Evolutionary conservation across 2,329 filamentous ascomycete genomes (phyloP), one percentile per base, ranked within the genome.

Genomic region (Escovopsis sp.): DNA sequence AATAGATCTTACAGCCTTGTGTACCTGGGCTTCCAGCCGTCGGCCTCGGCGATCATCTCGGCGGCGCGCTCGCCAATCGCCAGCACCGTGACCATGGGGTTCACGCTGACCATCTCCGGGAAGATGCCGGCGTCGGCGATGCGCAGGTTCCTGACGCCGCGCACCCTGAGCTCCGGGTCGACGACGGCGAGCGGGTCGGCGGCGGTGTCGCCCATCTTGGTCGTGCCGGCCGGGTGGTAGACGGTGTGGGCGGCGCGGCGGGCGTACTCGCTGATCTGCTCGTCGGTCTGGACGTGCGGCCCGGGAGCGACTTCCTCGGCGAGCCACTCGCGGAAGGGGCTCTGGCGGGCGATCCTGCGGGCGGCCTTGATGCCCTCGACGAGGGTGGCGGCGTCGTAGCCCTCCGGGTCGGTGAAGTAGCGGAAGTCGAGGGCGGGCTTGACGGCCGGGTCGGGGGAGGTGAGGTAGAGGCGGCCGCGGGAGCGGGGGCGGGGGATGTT

Each of bases 71-170:
- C 86, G 7, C 82, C 86, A 48, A 92, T 73, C 35, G 74, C 79
- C 51, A 93, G 58, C 5, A 93, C 85, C 2, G 85, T 94, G 51
- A 93, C 63, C 86, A 93, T 90, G 39, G 83, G 85, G 63, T 93
- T 93, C 54, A 90, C 79, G 36, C 72, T 80, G 31, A 81, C 69
- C 74, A 93, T 92, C 41, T 80, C 80, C 0, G 85, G 86, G 65
- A 93, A 93, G 34, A 93, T 72, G 48, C 85, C 83, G 0, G 85
- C 85, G 55, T 93, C 85, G 1, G 83, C 83, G 45, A 93, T 84
- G 39, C 85, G 71, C 39, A 92, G 58, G 21, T 72, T 74, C 62
- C 75, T 72, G 43, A 92, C 58, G 1, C 82, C 84, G 19, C 74
- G 66, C 21, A 93, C 64, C 60, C 72, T 79, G 42, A 93, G 59